These are phyloP conservation scores for Xylaria sp. DNA, from an alignment of 2,329 filamentous ascomycete genomes.

Conservation along the genomic window DNA sequence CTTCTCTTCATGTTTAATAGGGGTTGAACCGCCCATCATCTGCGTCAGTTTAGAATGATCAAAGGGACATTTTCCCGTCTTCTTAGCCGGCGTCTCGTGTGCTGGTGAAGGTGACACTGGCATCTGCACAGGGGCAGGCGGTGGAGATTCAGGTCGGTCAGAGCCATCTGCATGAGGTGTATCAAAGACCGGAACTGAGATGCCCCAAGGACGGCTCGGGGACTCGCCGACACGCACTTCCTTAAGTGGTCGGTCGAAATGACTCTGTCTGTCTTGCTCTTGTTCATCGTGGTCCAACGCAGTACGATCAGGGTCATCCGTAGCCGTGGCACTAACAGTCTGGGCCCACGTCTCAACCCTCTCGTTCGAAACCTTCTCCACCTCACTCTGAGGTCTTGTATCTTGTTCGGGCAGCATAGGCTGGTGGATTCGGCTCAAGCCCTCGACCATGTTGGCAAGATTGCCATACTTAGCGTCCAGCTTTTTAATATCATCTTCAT, in stretches of 20 bases:
- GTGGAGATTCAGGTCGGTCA: constrained; percentile 55
- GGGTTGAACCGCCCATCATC: constrained; percentile 37
- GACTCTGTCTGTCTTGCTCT: constrained; percentile 66
- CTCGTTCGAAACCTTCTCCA: constrained; percentile 61
- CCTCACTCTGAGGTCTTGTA: constrained; percentile 45
- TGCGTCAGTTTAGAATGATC: constrained; percentile 51
- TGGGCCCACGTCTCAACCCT: constrained; percentile 87
- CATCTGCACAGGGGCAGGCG: constrained; percentile 59
- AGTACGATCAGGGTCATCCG: constrained; percentile 43
- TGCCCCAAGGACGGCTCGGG: constrained; percentile 91
- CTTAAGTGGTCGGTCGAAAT: constrained; percentile 83
- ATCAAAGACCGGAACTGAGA: constrained; percentile 71
- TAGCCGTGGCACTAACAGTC: constrained; percentile 60
- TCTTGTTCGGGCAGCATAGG: constrained; percentile 74
- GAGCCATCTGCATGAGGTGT: constrained; percentile 39
- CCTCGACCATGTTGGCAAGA: constrained; percentile 91
- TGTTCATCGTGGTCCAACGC: constrained; percentile 46
- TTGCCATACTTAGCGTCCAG: constrained; percentile 94
- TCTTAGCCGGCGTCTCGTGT: constrained; percentile 27
- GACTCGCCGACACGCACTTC: constrained; percentile 94
- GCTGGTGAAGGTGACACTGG: constrained; percentile 39
- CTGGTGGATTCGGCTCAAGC: constrained; percentile 83
- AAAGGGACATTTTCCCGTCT: constrained; percentile 61
- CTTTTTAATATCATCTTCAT: constrained; percentile 81
- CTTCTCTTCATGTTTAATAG: constrained; percentile 33